A percentile compares a stretch with the other conserved stretches of the same genome.
Conservation (phyloP, 305 asterid species). For the Caryopteris hybrid region DNA sequence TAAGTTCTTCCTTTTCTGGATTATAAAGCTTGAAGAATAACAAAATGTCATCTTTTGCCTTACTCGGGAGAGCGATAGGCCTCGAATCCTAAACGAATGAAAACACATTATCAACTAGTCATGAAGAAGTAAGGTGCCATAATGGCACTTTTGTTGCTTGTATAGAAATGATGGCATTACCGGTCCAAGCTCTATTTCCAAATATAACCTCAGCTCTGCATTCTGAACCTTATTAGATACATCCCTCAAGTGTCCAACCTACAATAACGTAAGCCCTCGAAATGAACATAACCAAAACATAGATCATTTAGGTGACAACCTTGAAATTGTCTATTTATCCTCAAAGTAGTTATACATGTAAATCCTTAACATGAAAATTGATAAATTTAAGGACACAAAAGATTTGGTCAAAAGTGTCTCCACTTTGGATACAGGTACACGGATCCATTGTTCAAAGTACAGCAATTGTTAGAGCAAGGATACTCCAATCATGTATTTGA, state of each 20-base stretch:
- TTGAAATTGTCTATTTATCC: neutral
- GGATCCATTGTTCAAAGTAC: neutral
- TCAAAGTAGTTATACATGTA: neutral
- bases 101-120: neutral
- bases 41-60: conserved; percentile 41
- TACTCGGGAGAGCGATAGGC: conserved; percentile 33
- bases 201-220: conserved; percentile 41
- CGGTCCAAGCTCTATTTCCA: conserved; percentile 44
- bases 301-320: conserved; percentile 5
- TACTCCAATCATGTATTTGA: neutral
- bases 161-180: conserved; percentile 24
- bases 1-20: conserved; percentile 45
- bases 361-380: neutral
- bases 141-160: neutral
- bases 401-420: neutral
- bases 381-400: neutral
- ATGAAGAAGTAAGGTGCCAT: conserved; percentile 1
- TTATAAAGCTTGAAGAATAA: conserved; percentile 47
- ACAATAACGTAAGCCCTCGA: conserved; percentile 15
- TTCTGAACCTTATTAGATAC: conserved; percentile 27
- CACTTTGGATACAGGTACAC: neutral
- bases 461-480: conserved; percentile 3
- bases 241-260: conserved; percentile 46
- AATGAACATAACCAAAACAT: conserved; percentile 9
- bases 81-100: conserved; percentile 28